Conservation (phyloP, 164 flowering plant species). For the Aristolochia californica region DNA sequence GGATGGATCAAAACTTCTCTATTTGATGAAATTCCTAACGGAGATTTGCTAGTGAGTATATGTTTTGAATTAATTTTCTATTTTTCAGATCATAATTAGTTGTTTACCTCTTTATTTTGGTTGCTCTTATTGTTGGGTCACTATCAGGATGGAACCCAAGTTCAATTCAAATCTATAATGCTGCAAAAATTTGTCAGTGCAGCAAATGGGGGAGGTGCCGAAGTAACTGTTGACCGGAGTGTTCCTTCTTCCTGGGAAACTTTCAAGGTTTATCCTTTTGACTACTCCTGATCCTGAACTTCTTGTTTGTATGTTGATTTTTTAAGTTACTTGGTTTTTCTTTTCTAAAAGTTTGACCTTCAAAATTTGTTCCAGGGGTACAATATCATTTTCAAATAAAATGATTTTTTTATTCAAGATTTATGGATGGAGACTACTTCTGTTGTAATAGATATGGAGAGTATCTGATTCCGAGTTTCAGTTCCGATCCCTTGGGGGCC, state of each 20-base stretch:
- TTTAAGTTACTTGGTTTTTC: no score
- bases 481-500: conserved; percentile 49
- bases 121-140: not conserved
- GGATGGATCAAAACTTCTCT: conserved; percentile 91
- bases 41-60: conserved; percentile 77
- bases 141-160: conserved; percentile 68
- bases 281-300: no score
- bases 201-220: conserved; percentile 63
- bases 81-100: no score
- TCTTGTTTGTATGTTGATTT: no score
- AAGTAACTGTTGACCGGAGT: conserved; percentile 51
- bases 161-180: conserved; percentile 57
- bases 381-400: not conserved
- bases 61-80: not conserved
- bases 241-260: conserved; percentile 75
- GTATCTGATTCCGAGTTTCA: conserved; percentile 58
- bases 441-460: conserved; percentile 70
- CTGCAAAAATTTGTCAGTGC: conserved; percentile 55
- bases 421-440: conserved; percentile 8
- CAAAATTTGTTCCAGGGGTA: no score
- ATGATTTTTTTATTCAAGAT: conserved; percentile 1
- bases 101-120: not conserved
- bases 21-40: conserved; percentile 73
- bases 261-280: conserved; percentile 36
- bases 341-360: no score